Conservation (phyloP, 225 moss, liverwort and hornwort genomes). For the Neckera pumila region DNA sequence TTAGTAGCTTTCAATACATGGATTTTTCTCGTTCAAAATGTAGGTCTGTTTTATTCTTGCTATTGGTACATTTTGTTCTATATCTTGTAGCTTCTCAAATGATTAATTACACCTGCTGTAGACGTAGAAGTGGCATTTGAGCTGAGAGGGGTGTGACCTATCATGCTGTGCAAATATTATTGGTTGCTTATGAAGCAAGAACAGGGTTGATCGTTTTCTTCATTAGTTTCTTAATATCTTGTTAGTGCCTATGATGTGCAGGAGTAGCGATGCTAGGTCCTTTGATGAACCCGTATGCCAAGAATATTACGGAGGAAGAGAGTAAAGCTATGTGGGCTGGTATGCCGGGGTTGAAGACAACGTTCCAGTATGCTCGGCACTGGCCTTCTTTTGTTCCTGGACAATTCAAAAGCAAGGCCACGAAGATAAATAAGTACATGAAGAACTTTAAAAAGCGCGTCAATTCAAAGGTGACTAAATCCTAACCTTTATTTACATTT, state of each 20-base stretch:
- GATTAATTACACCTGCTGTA: background rate
- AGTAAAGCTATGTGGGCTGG: conserved; percentile 46
- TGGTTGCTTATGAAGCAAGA: background rate
- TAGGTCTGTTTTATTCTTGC: background rate
- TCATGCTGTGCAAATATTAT: background rate
- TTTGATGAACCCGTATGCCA: conserved; percentile 52
- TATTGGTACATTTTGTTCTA: background rate
- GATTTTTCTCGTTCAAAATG: background rate
- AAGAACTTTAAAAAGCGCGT: background rate
- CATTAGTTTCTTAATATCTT: background rate
- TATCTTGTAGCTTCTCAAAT: background rate
- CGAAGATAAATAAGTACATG: conserved; percentile 28
- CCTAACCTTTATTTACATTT: background rate
- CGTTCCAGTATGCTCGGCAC: conserved; percentile 39
- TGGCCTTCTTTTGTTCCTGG: conserved; percentile 58
- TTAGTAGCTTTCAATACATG: background rate
- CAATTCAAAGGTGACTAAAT: conserved; percentile 18
- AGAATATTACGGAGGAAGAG: conserved; percentile 55
- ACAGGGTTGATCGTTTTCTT: background rate
- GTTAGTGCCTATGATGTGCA: background rate
- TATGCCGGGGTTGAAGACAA: conserved; percentile 27
- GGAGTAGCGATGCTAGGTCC: conserved; percentile 77
- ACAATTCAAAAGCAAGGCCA: conserved; percentile 28
- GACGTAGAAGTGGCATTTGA: background rate
- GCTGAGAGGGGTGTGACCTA: background rate